These are phyloP conservation scores for Fusarium cicatricum DNA, from an alignment of 2,329 filamentous ascomycete species.

Conservation along the genomic window DNA sequence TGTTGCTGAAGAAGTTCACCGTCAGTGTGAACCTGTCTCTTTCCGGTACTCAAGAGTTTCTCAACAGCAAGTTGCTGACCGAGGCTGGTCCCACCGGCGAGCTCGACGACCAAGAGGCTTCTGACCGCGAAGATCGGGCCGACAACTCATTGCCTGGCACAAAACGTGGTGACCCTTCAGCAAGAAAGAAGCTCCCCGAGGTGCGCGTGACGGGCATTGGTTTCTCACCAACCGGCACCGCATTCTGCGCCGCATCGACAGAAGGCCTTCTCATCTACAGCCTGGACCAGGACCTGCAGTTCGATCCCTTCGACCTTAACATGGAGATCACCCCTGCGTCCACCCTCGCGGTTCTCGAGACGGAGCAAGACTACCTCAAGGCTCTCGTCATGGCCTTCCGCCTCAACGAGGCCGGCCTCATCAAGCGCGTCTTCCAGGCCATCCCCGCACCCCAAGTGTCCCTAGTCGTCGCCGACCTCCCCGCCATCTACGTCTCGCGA, in stretches of 20 bases:
- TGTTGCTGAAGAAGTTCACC: slow-evolving; percentile 92
- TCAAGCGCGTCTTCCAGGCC: slow-evolving; percentile 85
- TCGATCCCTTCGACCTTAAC: slow-evolving; percentile 96
- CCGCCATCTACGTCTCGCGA: slow-evolving; percentile 84
- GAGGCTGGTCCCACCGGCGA: slow-evolving; percentile 86
- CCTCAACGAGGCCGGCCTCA: slow-evolving; percentile 83
- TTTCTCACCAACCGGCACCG: slow-evolving; percentile 87
- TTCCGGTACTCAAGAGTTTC: slow-evolving; percentile 94
- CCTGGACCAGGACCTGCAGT: slow-evolving; percentile 82
- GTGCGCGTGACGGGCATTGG: slow-evolving; percentile 85
- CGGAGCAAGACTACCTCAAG: slow-evolving; percentile 83
- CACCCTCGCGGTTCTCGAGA: slow-evolving; percentile 73
- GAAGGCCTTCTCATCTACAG: slow-evolving; percentile 95
- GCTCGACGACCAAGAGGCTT: slow-evolving; percentile 89
- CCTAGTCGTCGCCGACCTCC: slow-evolving; percentile 80
- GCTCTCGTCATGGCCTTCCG: slow-evolving; percentile 97
- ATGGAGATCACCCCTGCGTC: slow-evolving; percentile 91
- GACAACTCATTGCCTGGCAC: slow-evolving; percentile 85
- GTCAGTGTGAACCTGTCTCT: slow-evolving; percentile 96
- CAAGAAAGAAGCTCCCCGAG: slow-evolving; percentile 78
- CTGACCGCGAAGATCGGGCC: slow-evolving; percentile 84
- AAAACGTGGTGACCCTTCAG: slow-evolving; percentile 84
- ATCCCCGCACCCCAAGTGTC: slow-evolving; percentile 79
- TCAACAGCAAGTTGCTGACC: slow-evolving; percentile 91
- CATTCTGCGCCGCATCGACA: slow-evolving; percentile 94